A percentile compares a stretch with the other conserved stretches of the same genome.
Evolutionary conservation across 768 basidiomycete genomes (phyloP).

Genomic region (Daedalea quercina): DNA sequence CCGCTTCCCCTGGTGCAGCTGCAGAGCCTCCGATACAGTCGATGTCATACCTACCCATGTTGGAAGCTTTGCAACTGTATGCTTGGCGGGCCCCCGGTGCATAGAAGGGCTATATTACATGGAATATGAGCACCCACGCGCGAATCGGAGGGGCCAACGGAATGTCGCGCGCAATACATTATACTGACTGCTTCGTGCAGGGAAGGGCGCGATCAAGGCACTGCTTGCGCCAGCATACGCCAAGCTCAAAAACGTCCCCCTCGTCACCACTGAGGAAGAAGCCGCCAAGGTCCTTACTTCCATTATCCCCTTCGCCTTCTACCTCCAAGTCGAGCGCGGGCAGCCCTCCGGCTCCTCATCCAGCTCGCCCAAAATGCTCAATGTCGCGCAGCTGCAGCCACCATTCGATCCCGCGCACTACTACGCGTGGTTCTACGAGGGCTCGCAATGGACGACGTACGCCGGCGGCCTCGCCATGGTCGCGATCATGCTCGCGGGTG

Average conservation of each 20-base stretch:
- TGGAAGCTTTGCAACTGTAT: too few relatives aligned
- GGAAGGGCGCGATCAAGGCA: conserved; percentile 89
- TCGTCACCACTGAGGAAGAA: conserved; percentile 68
- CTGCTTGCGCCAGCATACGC: conserved; percentile 88
- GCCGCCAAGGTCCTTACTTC: conserved; percentile 61
- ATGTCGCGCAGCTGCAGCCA: conserved; percentile 70
- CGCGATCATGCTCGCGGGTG: conserved; percentile 86
- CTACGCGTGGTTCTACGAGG: conserved; percentile 97
- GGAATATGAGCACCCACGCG: too few relatives aligned
- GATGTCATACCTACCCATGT: too few relatives aligned
- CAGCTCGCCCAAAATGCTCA: conserved; percentile 72
- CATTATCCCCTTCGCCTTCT: conserved; percentile 83
- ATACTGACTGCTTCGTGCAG: conserved; percentile 34
- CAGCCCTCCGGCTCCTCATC: conserved; percentile 52
- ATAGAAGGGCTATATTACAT: too few relatives aligned
- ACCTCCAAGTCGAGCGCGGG: conserved; percentile 84
- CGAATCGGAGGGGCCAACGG: neutral
- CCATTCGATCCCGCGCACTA: conserved; percentile 73
- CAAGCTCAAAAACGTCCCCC: conserved; percentile 76
- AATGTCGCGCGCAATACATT: neutral
- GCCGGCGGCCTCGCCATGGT: conserved; percentile 90
- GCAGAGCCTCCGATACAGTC: too few relatives aligned
- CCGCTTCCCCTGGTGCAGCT: too few relatives aligned
- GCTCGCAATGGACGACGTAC: conserved; percentile 90
- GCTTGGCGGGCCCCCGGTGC: too few relatives aligned